These are phyloP conservation scores for Trichaptum fuscoviolaceum DNA, from an alignment of 768 basidiomycete species.

Conservation along the genomic window DNA sequence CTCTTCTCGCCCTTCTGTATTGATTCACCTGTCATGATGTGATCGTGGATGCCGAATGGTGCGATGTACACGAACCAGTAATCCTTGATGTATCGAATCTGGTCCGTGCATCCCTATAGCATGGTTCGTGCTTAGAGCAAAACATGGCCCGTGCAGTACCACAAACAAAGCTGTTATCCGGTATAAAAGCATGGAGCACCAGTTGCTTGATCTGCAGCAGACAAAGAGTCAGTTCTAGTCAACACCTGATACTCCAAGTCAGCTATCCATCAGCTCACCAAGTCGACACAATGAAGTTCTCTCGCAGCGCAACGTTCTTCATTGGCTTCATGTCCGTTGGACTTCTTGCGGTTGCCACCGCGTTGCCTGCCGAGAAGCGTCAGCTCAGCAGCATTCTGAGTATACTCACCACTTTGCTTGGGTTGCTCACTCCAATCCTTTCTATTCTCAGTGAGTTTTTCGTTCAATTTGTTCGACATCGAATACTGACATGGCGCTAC, in stretches of 20 bases:
- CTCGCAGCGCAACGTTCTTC: background rate
- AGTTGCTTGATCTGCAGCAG: background rate
- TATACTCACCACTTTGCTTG: background rate
- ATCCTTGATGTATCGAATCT: background rate
- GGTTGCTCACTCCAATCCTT: background rate
- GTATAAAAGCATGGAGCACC: background rate
- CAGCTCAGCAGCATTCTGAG: background rate
- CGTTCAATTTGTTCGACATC: background rate
- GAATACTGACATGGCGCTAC: background rate
- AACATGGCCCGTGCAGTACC: background rate
- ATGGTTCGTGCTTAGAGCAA: background rate
- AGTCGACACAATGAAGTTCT: background rate
- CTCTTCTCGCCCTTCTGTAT: background rate
- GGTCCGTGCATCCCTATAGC: background rate
- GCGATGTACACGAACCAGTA: background rate
- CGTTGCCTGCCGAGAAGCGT: background rate
- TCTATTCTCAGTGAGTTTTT: background rate
- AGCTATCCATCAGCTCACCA: background rate
- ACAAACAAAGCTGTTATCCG: background rate
- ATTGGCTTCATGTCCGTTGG: conserved; percentile 1
- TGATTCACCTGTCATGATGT: background rate
- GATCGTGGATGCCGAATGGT: background rate
- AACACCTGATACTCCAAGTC: background rate
- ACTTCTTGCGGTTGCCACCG: background rate
- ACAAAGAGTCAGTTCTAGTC: background rate